Base-by-base conservation (phyloP, 129 eudicot species). In the Flaveria trinervia region DNA sequence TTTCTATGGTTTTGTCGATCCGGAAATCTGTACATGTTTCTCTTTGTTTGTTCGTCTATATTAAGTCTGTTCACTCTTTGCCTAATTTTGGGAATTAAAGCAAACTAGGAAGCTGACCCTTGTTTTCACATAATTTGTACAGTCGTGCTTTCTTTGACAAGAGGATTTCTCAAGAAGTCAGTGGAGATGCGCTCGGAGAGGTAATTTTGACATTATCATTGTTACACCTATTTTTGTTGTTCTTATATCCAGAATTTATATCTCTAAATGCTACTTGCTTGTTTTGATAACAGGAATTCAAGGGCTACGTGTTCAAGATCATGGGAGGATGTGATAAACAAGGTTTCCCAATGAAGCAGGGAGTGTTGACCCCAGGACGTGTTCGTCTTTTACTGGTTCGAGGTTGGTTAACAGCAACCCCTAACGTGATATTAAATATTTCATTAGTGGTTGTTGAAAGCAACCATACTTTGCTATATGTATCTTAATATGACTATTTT, bases 111-210 rank as follows among this genome's bases (percentile, higher is more conserved):
- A 16, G 46, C 69, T 64, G 30, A 64, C 43, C 1, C 0, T 64
- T 15, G 44, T 64, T 28, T 7, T 64, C 11, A 15, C 12, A 64
- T 28, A 15, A 30, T 5, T 30, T 20, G 2, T 82, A 62, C 84
- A 90, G 96, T 51, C 96, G 96, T 5, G 87, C 77, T 8, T 87
- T 90, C 77, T 90, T 41, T 60, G 92, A 90, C 86, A 90, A 90
- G 92, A 90, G 96, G 87, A 90, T 90, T 83, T 90, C 96, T 23
- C 96, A 90, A 77, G 96, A 90, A 82, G 96, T 90, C 30, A 71
- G 66, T 17, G 69, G 96, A 46, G 92, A 85, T 83, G 90, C 87
- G 1, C 84, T 90, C 54, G 92, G 96, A 0, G 96, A 90, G 83
- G 96, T 90, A 76, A 2, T 28, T 1, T 2, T 64, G 5, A 1